phyloP scores from a whole-genome alignment of 2,329 filamentous ascomycete species.

The Trichocomaceae sp. region DNA sequence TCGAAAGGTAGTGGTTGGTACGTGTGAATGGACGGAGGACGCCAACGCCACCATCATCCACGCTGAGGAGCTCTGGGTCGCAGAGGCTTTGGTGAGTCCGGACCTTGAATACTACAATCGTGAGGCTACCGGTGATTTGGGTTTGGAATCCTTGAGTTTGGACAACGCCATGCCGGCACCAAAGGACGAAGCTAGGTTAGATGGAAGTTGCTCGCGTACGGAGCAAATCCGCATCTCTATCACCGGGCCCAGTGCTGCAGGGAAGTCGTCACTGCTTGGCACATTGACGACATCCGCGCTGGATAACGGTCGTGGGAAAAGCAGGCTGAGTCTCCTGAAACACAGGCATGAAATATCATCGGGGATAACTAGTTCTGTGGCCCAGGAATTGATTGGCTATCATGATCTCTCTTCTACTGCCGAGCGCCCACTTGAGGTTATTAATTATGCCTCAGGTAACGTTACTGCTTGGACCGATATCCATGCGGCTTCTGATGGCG shows the following conservation, averaged over 20 bases:
- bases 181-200: conserved; percentile 9
- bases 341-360: conserved; percentile 90
- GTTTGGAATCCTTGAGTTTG: conserved; percentile 3
- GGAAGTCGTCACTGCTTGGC: conserved; percentile 85
- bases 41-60: conserved; percentile 22
- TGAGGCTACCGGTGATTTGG: conserved; percentile 11
- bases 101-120: conserved; percentile 47
- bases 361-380: conserved; percentile 87
- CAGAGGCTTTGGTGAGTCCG: conserved; percentile 82
- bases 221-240: conserved; percentile 81
- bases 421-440: conserved; percentile 42
- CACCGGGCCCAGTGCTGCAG: conserved; percentile 80
- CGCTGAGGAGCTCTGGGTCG: conserved; percentile 67
- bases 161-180: neutral
- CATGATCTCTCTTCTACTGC: conserved; percentile 26
- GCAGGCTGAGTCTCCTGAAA: conserved; percentile 77
- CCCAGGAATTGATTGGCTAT: conserved; percentile 90
- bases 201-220: conserved; percentile 44
- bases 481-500: conserved; percentile 67
- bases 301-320: conserved; percentile 89
- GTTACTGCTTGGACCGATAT: conserved; percentile 93
- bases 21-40: conserved; percentile 56
- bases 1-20: conserved; percentile 75
- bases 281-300: conserved; percentile 80
- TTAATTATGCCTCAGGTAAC: conserved; percentile 82